phyloP scores from a whole-genome alignment of 768 basidiomycete species.

The Tephrocybe sp. region DNA sequence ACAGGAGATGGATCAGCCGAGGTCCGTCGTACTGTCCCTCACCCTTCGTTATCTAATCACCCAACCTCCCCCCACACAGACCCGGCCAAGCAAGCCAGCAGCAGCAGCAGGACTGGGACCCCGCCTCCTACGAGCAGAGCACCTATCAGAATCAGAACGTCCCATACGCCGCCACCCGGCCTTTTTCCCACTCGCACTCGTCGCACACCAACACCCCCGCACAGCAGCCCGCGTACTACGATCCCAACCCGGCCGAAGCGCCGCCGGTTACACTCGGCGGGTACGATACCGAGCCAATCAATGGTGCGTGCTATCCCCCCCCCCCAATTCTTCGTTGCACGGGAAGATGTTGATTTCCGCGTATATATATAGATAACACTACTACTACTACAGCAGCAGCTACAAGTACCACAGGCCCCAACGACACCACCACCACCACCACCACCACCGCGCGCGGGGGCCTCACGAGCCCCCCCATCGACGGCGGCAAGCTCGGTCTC shows the following conservation, averaged over 20 bases:
- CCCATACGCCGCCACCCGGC: slow-evolving; percentile 11
- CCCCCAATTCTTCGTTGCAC: too few relatives aligned
- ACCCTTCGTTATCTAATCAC: background rate
- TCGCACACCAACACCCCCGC: background rate
- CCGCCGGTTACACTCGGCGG: slow-evolving; percentile 5
- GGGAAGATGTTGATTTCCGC: background rate
- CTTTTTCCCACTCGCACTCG: too few relatives aligned
- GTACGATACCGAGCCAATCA: slow-evolving; percentile 10
- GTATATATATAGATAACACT: too few relatives aligned
- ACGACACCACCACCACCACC: background rate
- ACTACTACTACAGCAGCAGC: too few relatives aligned
- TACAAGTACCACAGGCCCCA: too few relatives aligned
- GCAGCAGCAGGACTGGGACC: too few relatives aligned
- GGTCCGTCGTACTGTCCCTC: slow-evolving; percentile 21
- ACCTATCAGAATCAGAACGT: slow-evolving; percentile 6
- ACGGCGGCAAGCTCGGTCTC: slow-evolving; percentile 62
- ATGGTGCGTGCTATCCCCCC: too few relatives aligned
- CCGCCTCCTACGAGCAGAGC: slow-evolving; percentile 12
- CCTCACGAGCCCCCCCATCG: slow-evolving; percentile 25
- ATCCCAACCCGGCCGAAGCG: slow-evolving; percentile 22
- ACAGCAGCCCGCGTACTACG: slow-evolving; percentile 32
- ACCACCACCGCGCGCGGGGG: slow-evolving; percentile 7
- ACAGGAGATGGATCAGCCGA: slow-evolving; percentile 70
- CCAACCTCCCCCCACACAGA: background rate
- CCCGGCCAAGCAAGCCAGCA: slow-evolving; percentile 5